Conservation (phyloP, 441 rosid genomes). For the Raphanus hybrid region DNA sequence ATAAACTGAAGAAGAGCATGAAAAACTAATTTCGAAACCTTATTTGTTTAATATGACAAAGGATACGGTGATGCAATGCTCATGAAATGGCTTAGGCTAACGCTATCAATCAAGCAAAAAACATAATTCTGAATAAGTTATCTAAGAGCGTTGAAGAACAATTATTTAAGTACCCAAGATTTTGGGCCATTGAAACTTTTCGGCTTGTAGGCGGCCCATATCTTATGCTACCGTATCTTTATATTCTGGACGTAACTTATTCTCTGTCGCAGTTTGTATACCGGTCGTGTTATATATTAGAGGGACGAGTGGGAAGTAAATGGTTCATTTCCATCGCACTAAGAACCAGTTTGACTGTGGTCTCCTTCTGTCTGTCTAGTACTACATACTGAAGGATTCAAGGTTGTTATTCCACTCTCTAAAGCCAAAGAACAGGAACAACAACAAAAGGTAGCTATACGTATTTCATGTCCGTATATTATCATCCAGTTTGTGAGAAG, state of each 20-base stretch:
- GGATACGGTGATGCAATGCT: background rate
- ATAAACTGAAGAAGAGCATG: background rate
- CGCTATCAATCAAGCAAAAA: background rate
- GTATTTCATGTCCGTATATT: background rate
- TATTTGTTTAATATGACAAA: background rate
- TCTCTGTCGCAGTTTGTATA: background rate
- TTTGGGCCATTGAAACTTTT: background rate
- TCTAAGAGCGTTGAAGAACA: background rate
- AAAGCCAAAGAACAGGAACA: background rate
- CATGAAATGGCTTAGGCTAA: no score
- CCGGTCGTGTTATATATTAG: background rate
- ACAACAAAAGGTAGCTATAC: background rate
- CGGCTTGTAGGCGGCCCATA: background rate
- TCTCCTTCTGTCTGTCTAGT: background rate
- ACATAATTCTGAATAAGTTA: background rate
- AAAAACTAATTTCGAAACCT: background rate
- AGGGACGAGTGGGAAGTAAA: background rate
- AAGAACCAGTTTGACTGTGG: background rate
- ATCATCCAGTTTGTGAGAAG: background rate
- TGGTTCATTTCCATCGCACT: background rate
- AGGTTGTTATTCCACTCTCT: background rate
- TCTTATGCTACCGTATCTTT: background rate
- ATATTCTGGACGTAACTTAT: background rate
- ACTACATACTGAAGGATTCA: background rate
- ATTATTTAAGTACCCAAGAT: background rate